A percentile compares a stretch with the other conserved stretches of the same genome.
phyloP scores from a whole-genome alignment of 2,329 filamentous ascomycete genomes.

The Pseudonectria foliicola region DNA sequence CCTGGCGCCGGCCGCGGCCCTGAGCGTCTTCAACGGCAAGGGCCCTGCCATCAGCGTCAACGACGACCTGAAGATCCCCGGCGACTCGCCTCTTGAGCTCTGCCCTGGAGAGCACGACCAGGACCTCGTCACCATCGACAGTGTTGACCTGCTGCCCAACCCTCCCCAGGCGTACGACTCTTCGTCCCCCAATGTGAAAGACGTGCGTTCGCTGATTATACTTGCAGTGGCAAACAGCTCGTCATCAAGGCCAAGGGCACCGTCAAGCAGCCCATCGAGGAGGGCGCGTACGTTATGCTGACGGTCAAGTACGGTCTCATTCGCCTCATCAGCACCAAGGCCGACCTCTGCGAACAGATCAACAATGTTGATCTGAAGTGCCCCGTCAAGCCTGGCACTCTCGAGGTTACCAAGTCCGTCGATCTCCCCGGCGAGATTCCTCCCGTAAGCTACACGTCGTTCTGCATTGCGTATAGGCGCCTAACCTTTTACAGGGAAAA shows the following conservation, averaged over 20 bases:
- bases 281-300: conserved; percentile 75
- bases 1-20: conserved; percentile 37
- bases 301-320: conserved; percentile 94
- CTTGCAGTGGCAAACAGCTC: conserved; percentile 66
- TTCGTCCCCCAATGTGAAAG: conserved; percentile 3
- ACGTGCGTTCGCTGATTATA: conserved; percentile 16
- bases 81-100: conserved; percentile 77
- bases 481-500: conserved; percentile 56
- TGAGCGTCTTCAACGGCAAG: conserved; percentile 34
- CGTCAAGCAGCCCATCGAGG: conserved; percentile 63
- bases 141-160: conserved; percentile 77
- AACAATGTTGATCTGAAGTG: conserved; percentile 83
- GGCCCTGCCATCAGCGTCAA: conserved; percentile 34
- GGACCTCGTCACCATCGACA: conserved; percentile 69
- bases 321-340: conserved; percentile 70
- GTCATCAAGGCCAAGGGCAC: conserved; percentile 71
- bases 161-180: conserved; percentile 73
- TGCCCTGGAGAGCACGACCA: conserved; percentile 60
- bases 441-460: conserved; percentile 55
- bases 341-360: conserved; percentile 84
- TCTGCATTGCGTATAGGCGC: neutral
- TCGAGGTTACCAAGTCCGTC: conserved; percentile 71
- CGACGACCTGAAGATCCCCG: conserved; percentile 61
- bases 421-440: conserved; percentile 82
- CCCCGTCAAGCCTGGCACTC: conserved; percentile 72